Evolutionary conservation across 768 basidiomycete genomes (phyloP).

Genomic region (Calocera cornea): DNA sequence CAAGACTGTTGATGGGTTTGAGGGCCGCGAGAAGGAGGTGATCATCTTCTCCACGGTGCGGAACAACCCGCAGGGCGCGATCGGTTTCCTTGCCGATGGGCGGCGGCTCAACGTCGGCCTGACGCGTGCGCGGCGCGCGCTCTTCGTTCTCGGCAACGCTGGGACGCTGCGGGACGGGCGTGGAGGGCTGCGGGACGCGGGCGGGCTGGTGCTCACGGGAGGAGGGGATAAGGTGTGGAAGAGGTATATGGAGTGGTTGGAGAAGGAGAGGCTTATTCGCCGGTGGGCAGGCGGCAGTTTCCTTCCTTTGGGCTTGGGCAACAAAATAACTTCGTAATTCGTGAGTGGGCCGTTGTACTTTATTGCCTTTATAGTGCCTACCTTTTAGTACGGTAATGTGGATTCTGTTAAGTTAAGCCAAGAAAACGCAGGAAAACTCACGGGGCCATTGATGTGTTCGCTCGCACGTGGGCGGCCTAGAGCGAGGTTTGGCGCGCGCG

Average conservation of each 20-base stretch:
- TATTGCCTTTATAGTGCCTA: neutral
- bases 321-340: neutral
- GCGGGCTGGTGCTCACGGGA: neutral
- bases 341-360: neutral
- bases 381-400: too few species aligned
- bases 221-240: slow-evolving; percentile 2
- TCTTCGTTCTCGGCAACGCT: slow-evolving; percentile 67
- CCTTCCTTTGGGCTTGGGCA: neutral
- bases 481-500: neutral
- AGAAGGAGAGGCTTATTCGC: neutral
- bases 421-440: too few species aligned
- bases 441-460: too few species aligned
- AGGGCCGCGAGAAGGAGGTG: slow-evolving; percentile 85
- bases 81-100: slow-evolving; percentile 81
- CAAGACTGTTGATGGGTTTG: slow-evolving; percentile 89
- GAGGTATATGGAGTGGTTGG: slow-evolving; percentile 4
- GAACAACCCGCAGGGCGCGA: slow-evolving; percentile 59
- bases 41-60: slow-evolving; percentile 86
- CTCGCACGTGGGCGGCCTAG: too few species aligned
- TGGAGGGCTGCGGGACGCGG: neutral
- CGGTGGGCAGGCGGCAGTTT: neutral
- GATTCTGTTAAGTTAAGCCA: too few species aligned
- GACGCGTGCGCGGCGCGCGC: slow-evolving; percentile 73
- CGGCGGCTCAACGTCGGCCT: slow-evolving; percentile 81
- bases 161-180: slow-evolving; percentile 34